Evolutionary conservation across 1,139 yeast genomes (phyloP), one percentile per base, ranked within the genome.

Genomic region (Pichia sp.): DNA sequence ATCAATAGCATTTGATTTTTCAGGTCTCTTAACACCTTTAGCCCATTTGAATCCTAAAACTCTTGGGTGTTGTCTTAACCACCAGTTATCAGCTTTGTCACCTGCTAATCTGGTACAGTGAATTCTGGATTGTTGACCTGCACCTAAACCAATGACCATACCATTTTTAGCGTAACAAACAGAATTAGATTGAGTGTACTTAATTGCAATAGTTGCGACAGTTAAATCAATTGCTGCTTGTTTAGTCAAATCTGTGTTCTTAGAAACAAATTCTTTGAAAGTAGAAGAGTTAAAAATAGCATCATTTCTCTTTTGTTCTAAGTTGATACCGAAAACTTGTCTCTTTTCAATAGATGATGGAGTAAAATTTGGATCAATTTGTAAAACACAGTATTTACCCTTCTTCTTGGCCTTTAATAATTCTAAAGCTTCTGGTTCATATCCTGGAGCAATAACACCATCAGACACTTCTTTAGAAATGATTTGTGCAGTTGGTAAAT

Each of bases 71-170:
- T 92, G 97, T 75, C 98, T 85, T 63, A 92, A 77, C 98, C 98
- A 92, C 97, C 97, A 92, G 77, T 87, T 88, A 68, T 92, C 97
- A 54, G 97, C 97, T 75, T 92, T 92, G 62, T 92, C 98, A 64
- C 98, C 98, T 44, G 98, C 98, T 58, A 92, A 78, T 72, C 98
- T 83, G 46, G 98, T 92, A 73, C 98, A 92, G 74, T 92, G 98
- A 62, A 92, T 92, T 73, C 98, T 85, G 44, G 97, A 87, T 73
- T 92, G 98, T 75, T 92, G 98, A 57, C 98, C 98, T 49, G 98
- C 98, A 61, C 98, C 98, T 60, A 92, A 78, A 55, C 98, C 98
- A 61, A 92, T 81, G 52, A 92, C 95, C 98, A 92, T 92, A 73
- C 98, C 98, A 66, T 88, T 86, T 72, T 87, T 92, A 60, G 97